Evolutionary conservation across 495 filamentous ascomycete species (phyloP), one percentile per base, ranked within the genome.

Genomic region (Penicillium mononematosum): DNA sequence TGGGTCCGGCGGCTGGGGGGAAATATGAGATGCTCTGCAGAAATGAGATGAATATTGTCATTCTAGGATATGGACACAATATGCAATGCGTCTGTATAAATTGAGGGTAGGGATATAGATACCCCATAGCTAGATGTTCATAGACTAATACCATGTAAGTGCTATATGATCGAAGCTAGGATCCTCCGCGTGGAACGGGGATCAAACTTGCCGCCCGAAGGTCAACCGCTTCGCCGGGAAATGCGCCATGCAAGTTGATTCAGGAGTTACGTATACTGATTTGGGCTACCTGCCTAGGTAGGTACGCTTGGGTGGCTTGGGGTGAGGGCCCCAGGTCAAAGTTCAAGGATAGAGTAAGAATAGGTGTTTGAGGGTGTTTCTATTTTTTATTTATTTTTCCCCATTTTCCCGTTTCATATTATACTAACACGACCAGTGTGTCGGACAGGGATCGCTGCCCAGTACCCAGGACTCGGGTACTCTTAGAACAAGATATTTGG

Each of bases 401-500:
- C 34, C 14, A 6, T 38, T 38, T 38, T n/a, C 34, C 12, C 7
- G 31, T 48, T 9, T 48, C 42, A 48, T 20, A 42, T 38, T 16
- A 44, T 5, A n/a, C 14, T 38, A 41, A 32, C 45, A 12, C 38
- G 52, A 29, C 22, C 53, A 24, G 17, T 29, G 50, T 29, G 50
- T 42, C 41, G 32, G 25, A 39, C 50, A 43, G 50, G 45, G 53
- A 62, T 62, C 51, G 17, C 17, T 38, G 53, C 27, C 60, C 54
- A 52, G 39, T 47, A 58, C 54, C 63, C 19, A 55, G 39, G 48
- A 45, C 57, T 53, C 54, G 60, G 60, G 55, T 53, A 51, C 50
- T 45, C 43, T 53, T 58, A 59, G 41, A 12, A 7, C 16, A 29
- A 10, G 6, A 29, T 53, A 45, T 38, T 12, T 2, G 1, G 19